Base-by-base conservation (phyloP, 371 early-diverging fungal genomes). In the Quaeritorhiza haematococci region DNA sequence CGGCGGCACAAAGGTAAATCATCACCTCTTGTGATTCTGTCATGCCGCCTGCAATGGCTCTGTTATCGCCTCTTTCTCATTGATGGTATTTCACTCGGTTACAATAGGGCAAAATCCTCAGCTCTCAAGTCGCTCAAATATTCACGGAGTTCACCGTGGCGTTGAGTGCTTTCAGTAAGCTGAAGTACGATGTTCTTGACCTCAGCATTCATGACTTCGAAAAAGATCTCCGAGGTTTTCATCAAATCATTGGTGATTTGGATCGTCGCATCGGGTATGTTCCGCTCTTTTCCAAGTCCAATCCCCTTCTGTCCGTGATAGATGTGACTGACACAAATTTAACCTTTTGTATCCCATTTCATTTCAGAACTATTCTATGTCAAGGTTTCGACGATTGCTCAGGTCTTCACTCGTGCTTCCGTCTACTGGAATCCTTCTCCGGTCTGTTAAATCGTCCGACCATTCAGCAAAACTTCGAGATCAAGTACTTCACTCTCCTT, bases 341-440 rank as follows among this genome's bases (percentile, higher is more conserved):
- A 33, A 7, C 7, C 5, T 32, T 8, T 30, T 50, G 32, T 24
- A n/a, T 24, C 5, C 6, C 10, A 50, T 13, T 3, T 33, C 26
- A 21, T 2, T 30, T 15, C 30, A 74, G 76, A 10, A 82, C 81
- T 15, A 76, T 82, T 29, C 59, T 82, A 2, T 76, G 76, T 52
- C 83, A 82, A 54, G 75, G 66, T 5, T 82, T 82, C 55, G 83
- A 82, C 47, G 83, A 82, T 53, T 79, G 79, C 56, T 64, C 77
- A 17, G 74, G 79, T 7, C 58, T 82, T 15, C 61, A 71, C 51
- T 64, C 75, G 0, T 74, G 78, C 67, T 82, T 82, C 62, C 62
- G 79, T 6, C 68, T 82, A 19, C 59, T 82, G n/a, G 83, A 82
- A 46, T 78, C 78, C 1, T 82, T 82, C 56, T 57, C 76, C 1